Evolutionary conservation across 192 early-diverging fungal genomes (phyloP).

Genomic region (Spizellomyces sp.): DNA sequence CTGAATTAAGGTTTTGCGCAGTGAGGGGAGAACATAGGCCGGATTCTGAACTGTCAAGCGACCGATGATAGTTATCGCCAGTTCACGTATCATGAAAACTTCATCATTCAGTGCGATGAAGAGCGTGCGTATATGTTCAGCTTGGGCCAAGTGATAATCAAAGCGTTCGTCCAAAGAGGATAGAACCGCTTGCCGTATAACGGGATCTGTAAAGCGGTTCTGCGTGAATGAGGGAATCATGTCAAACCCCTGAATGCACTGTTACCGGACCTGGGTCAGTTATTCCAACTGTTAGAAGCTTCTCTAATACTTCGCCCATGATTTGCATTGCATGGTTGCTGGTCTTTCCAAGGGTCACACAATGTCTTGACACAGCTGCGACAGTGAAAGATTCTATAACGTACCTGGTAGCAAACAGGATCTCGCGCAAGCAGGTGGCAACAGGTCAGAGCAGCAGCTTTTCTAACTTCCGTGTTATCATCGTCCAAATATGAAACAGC

Average conservation of each 20-base stretch:
- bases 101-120: constrained; percentile 93
- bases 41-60: constrained; percentile 85
- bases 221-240: constrained; percentile 4
- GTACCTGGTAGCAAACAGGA: constrained; percentile 78
- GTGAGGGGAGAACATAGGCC: constrained; percentile 87
- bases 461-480: constrained; percentile 74
- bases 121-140: constrained; percentile 85
- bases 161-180: constrained; percentile 79
- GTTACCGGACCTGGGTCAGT: constrained; percentile 63
- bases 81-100: constrained; percentile 81
- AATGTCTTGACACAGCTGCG: background rate
- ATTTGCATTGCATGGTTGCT: constrained; percentile 76
- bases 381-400: constrained; percentile 9
- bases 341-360: constrained; percentile 27
- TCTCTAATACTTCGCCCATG: constrained; percentile 85
- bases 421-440: constrained; percentile 81
- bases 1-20: constrained; percentile 83
- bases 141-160: constrained; percentile 87
- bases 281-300: constrained; percentile 84
- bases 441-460: constrained; percentile 82
- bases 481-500: constrained; percentile 82
- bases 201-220: constrained; percentile 50
- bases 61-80: constrained; percentile 83
- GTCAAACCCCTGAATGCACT: background rate
- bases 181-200: constrained; percentile 77